Evolutionary conservation across 106 monocot species (phyloP), one percentile per base, ranked within the genome.

Genomic region (Dendrobium chrysotoxum): DNA sequence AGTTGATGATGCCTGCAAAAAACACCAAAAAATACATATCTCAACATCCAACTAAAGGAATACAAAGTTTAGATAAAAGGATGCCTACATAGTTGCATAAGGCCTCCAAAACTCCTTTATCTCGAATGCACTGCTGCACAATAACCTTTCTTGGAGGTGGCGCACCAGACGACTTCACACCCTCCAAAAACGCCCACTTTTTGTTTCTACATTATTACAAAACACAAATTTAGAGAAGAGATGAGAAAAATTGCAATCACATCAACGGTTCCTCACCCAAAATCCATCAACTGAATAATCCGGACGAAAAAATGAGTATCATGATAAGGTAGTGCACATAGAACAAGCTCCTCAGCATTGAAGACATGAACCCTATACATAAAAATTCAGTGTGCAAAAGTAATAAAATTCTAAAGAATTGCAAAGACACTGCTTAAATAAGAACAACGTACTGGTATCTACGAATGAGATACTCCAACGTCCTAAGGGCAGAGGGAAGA

Each of bases 121-220:
- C 98, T 58, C 89, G 91, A 55, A 93, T 78, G 78, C 98, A 95
- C 81, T 98, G 98, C 65, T 98, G 92, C 82, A 91, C 92, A 4
- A 98, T 85, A 41, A 94, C 84, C 53, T 88, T 88, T 76, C 94
- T 91, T 1, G 98, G 92, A 72, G 91, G 92, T 20, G 92, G 85
- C 1, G 98, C 98, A 17, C 98, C 98, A 5, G 92, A 91, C 23
- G 85, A 40, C 82, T 98, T 95, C 7, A 91, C 85, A 10, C 89
- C 92, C 80, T 91, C 98, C 28, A 98, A 86, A 87, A 98, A 98
- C 28, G 81, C 80, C 98, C 98, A 98, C 71, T 89, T 91, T 20
- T 79, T 89, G 82, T 90, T 92, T 40, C 92, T 96, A 76, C 61
- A 23, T 39, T 25, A 40, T 64, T 72, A 54, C 15, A 78, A 78